A percentile compares a stretch with the other conserved stretches of the same genome.
Evolutionary conservation across 2,329 filamentous ascomycete genomes (phyloP).

Genomic region (Harringtonia aguacate): DNA sequence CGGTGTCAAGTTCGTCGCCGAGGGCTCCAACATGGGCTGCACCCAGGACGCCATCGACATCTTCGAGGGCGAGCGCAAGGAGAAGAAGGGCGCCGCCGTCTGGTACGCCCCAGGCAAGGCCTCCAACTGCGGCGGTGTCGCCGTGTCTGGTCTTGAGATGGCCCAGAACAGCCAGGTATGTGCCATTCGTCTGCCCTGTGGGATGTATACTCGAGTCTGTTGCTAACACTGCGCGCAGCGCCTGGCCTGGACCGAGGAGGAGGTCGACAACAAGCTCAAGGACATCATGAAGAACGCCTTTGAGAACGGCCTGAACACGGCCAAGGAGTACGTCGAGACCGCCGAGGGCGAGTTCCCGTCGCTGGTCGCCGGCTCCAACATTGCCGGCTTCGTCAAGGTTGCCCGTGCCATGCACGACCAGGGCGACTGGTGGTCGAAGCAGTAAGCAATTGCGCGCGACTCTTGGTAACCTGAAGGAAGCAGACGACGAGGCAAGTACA

Average conservation of each 20-base stretch:
- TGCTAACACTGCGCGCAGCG: too few species aligned
- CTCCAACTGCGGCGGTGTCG: conserved; percentile 93
- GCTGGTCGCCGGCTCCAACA: conserved; percentile 89
- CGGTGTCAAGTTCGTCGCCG: conserved; percentile 78
- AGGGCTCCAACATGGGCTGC: conserved; percentile 99
- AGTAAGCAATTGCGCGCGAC: conserved; percentile 1
- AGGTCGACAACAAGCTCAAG: conserved; percentile 87
- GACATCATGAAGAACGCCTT: conserved; percentile 93
- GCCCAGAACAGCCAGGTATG: conserved; percentile 95
- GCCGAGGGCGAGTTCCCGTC: conserved; percentile 78
- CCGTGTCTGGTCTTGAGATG: conserved; percentile 97
- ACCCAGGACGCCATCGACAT: conserved; percentile 89
- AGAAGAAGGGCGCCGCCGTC: conserved; percentile 56
- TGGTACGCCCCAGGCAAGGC: conserved; percentile 98
- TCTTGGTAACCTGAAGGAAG: background rate
- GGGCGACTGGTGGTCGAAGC: conserved; percentile 72
- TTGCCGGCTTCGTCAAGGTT: conserved; percentile 96
- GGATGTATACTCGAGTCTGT: too few species aligned
- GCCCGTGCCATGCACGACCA: conserved; percentile 90
- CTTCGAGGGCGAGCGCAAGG: conserved; percentile 70
- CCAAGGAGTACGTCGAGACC: conserved; percentile 74
- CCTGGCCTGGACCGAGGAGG: conserved; percentile 74
- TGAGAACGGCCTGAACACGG: conserved; percentile 77
- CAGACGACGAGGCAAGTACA: background rate
- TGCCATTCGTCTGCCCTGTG: conserved; percentile 16